Conservation (phyloP, 2,329 filamentous ascomycete species). For the Penicillium sumatraense region DNA sequence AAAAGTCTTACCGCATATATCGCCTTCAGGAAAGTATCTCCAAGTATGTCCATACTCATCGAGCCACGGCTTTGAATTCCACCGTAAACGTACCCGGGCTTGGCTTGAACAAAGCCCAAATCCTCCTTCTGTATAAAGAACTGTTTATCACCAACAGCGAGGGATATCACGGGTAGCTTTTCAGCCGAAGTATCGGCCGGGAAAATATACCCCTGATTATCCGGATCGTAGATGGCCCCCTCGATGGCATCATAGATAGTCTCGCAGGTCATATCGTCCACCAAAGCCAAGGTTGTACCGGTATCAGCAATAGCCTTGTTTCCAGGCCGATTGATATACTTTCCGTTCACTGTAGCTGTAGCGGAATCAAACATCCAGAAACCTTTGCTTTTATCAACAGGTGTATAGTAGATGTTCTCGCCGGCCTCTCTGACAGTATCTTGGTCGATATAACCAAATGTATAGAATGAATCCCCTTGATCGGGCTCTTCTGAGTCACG, state of each 20-base stretch:
- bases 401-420: constrained; percentile 62
- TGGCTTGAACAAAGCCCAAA: constrained; percentile 61
- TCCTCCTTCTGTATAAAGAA: constrained; percentile 68
- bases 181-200: constrained; percentile 58
- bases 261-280: constrained; percentile 65
- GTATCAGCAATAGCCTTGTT: constrained; percentile 75
- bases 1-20: constrained; percentile 62
- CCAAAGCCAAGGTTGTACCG: constrained; percentile 69
- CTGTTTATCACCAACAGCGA: constrained; percentile 66
- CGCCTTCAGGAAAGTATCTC: constrained; percentile 67
- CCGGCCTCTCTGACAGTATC: constrained; percentile 60
- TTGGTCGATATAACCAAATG: constrained; percentile 73
- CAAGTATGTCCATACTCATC: constrained; percentile 66
- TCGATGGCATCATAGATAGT: constrained; percentile 68
- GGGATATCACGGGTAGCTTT: constrained; percentile 63
- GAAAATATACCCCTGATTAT: constrained; percentile 67
- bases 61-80: constrained; percentile 67
- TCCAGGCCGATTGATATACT: constrained; percentile 52
- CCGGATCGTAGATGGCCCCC: constrained; percentile 60
- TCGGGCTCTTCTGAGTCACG: constrained; percentile 53
- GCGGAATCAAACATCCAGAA: constrained; percentile 71
- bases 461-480: constrained; percentile 66
- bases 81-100: constrained; percentile 63
- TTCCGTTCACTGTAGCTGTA: constrained; percentile 62
- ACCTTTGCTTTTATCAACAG: constrained; percentile 66